Percentiles rank a stretch among this genome's conserved stretches.
Conservation (phyloP, 2,329 filamentous ascomycete species). For the Davidsoniella neocaledoniae region DNA sequence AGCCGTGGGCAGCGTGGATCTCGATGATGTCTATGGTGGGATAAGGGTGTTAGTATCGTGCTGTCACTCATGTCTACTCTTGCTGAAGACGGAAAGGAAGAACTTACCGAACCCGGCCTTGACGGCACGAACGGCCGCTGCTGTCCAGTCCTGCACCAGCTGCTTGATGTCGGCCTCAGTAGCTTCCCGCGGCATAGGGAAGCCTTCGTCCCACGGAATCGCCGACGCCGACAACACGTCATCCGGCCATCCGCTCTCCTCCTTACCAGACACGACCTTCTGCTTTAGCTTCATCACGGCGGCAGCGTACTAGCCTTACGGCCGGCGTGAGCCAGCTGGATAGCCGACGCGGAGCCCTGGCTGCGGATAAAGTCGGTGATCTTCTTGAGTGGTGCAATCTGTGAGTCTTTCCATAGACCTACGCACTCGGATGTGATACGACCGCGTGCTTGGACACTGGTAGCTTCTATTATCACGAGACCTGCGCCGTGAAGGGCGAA, state of each 20-base stretch:
- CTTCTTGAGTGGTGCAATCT: slow-evolving; percentile 53
- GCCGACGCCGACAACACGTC: slow-evolving; percentile 35
- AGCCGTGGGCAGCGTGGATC: slow-evolving; percentile 47
- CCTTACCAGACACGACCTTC: slow-evolving; percentile 35
- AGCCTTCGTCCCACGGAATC: slow-evolving; percentile 42
- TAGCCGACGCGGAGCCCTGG: slow-evolving; percentile 58
- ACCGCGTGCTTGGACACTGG: slow-evolving; percentile 55
- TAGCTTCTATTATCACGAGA: slow-evolving; percentile 63
- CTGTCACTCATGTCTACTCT: slow-evolving; percentile 7
- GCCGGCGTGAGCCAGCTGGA: slow-evolving; percentile 72
- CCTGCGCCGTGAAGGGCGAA: slow-evolving; percentile 61
- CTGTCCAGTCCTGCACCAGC: slow-evolving; percentile 45
- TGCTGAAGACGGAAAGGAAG: background rate
- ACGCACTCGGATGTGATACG: slow-evolving; percentile 67
- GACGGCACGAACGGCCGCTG: slow-evolving; percentile 41
- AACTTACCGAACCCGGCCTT: slow-evolving; percentile 40
- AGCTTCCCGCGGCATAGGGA: slow-evolving; percentile 49
- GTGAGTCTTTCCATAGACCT: slow-evolving; percentile 72
- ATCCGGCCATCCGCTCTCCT: slow-evolving; percentile 38
- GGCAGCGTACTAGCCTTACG: slow-evolving; percentile 45
- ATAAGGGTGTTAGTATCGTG: background rate
- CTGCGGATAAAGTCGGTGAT: slow-evolving; percentile 66
- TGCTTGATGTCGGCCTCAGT: slow-evolving; percentile 49
- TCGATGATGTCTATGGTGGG: slow-evolving; percentile 49
- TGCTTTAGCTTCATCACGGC: slow-evolving; percentile 40